Evolutionary conservation across 495 filamentous ascomycete species (phyloP), one percentile per base, ranked within the genome.

Genomic region (Massariosphaeria phaeospora): DNA sequence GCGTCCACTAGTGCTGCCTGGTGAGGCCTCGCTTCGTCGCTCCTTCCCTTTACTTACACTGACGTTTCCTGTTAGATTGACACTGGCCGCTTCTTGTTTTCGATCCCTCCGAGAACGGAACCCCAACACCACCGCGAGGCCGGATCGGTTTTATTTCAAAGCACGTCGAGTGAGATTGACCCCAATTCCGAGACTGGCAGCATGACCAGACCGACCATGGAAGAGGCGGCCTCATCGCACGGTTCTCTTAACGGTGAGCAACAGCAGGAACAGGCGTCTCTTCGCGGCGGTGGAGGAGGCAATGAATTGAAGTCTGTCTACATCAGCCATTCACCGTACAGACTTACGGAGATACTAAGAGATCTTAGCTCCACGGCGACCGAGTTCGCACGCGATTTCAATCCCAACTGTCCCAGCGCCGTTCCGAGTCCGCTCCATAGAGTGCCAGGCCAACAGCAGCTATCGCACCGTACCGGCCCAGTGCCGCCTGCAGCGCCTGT

Each of bases 341-440:
- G 31, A 15, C 50, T 60, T 20, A 60, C 49, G 1, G 50, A 53
- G 15, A 48, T 60, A 30, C 44, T 60, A 8, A 26, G 20, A 13
- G 43, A 35, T 15, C 20, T 48, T 20, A 48, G 35, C 30, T 48
- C 53, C 18, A 36, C 33, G 17, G 50, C 43, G 30, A 23, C 9
- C 15, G 41, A 33, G 23, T 51, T 13, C 17, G 23, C 26, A 18
- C 25, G 13, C 58, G 41, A 53, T n/a, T 66, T 57, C 33, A 36
- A 41, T 35, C 38, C 42, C 11, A 43, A 45, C 10, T 34, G 30
- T 27, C 54, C 60, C 3, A 64, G 62, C 47, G 63, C 63, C 24
- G 20, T 66, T 15, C 63, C 63, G 20, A 61, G 40, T 11, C 63
- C 63, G 15, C 61, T 66, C 11, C 44, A 63, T 51, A 39, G 17